phyloP scores from a whole-genome alignment of 2,329 filamentous ascomycete species.

The Scedosporium minutisporum region DNA sequence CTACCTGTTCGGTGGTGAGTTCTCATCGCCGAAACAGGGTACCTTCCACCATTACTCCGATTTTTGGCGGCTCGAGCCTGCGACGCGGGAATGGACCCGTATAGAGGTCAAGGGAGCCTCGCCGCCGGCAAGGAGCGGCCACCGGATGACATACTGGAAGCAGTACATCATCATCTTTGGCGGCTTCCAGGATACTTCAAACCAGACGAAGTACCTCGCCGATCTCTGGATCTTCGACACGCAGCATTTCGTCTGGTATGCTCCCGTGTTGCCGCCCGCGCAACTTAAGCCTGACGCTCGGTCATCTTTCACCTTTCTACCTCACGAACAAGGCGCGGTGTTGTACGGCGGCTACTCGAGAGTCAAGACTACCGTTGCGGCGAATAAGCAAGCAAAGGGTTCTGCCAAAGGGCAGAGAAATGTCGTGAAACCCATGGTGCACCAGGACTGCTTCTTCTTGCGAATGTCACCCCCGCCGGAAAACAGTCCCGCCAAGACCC shows the following conservation, averaged over 20 bases:
- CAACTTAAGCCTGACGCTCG: conserved; percentile 82
- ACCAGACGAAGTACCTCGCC: conserved; percentile 85
- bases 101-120: conserved; percentile 70
- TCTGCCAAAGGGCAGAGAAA: conserved; percentile 55
- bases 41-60: conserved; percentile 99
- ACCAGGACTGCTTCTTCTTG: conserved; percentile 92
- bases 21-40: conserved; percentile 91
- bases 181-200: conserved; percentile 93
- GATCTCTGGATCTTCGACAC: conserved; percentile 97
- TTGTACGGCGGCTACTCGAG: conserved; percentile 91
- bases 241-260: conserved; percentile 74
- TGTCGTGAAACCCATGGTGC: conserved; percentile 74
- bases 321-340: conserved; percentile 81
- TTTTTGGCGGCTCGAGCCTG: conserved; percentile 87
- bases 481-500: conserved; percentile 55
- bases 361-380: conserved; percentile 60
- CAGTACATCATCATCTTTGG: conserved; percentile 94
- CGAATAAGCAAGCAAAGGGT: conserved; percentile 56
- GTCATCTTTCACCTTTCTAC: conserved; percentile 84
- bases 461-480: conserved; percentile 63
- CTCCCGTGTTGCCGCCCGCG: conserved; percentile 63
- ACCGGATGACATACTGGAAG: conserved; percentile 95
- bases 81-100: conserved; percentile 79
- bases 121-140: conserved; percentile 79
- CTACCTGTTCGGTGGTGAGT: conserved; percentile 93